Evolutionary conservation across 148 eudicot species (phyloP).

Genomic region (Hydrangea macrophylla): DNA sequence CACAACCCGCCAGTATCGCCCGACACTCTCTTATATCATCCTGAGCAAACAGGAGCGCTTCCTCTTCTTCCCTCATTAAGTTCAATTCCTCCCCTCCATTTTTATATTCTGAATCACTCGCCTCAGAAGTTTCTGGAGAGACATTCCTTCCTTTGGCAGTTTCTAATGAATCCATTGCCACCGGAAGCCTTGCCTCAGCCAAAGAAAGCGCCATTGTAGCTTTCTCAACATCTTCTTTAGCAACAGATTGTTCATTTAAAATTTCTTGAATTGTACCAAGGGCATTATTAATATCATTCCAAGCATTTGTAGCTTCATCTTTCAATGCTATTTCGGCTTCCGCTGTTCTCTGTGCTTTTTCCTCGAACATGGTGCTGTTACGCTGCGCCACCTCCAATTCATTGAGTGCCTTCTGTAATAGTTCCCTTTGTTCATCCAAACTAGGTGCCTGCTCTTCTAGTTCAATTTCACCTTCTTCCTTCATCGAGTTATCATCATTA

Average conservation of each 20-base stretch:
- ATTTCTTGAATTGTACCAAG: slow-evolving; percentile 51
- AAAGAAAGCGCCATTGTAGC: slow-evolving; percentile 81
- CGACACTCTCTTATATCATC: slow-evolving; percentile 57
- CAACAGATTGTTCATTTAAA: slow-evolving; percentile 56
- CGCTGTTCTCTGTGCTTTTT: slow-evolving; percentile 83
- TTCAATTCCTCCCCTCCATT: slow-evolving; percentile 34
- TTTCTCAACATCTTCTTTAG: slow-evolving; percentile 72
- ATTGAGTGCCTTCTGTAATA: slow-evolving; percentile 59
- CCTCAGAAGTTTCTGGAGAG: slow-evolving; percentile 27
- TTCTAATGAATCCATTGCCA: slow-evolving; percentile 56
- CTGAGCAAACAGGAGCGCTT: slow-evolving; percentile 53
- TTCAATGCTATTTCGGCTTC: slow-evolving; percentile 79
- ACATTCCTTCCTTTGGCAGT: slow-evolving; percentile 42
- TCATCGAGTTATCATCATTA: slow-evolving; percentile 33
- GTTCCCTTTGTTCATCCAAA: slow-evolving; percentile 61
- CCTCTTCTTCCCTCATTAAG: slow-evolving; percentile 44
- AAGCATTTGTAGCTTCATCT: slow-evolving; percentile 76
- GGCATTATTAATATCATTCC: slow-evolving; percentile 48
- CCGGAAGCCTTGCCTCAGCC: slow-evolving; percentile 83
- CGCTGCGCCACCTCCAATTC: slow-evolving; percentile 79
- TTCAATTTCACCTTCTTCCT: slow-evolving; percentile 36
- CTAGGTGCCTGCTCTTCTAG: slow-evolving; percentile 41
- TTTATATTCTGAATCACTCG: too few species aligned
- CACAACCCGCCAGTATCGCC: slow-evolving; percentile 51
- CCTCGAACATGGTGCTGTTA: slow-evolving; percentile 83